phyloP scores from a whole-genome alignment of 2,329 filamentous ascomycete species.

The Aspergillus chevalieri region DNA sequence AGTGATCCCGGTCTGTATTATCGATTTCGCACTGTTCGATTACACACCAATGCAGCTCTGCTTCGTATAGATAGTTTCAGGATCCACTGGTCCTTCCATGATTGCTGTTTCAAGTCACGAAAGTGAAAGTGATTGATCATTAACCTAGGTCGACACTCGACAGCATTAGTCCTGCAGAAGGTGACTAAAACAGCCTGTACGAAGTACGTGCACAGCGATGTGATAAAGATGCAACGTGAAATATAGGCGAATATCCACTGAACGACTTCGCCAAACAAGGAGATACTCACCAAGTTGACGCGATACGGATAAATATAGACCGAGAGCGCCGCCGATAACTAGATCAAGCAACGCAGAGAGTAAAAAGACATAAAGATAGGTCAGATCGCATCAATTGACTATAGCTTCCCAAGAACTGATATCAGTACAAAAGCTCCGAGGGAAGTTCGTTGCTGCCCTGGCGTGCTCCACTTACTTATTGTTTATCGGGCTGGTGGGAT shows the following conservation, averaged over 20 bases:
- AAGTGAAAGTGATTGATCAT: background rate
- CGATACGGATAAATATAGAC: background rate
- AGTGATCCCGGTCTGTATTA: background rate
- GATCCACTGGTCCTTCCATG: slow-evolving; percentile 61
- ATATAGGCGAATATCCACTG: too few relatives aligned
- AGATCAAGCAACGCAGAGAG: slow-evolving; percentile 1
- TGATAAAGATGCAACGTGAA: background rate
- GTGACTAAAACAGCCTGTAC: background rate
- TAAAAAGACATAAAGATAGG: slow-evolving; percentile 5
- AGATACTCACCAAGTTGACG: background rate
- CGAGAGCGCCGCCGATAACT: background rate
- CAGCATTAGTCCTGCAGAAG: background rate
- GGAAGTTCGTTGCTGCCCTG: background rate
- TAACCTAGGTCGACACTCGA: background rate
- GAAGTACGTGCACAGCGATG: background rate
- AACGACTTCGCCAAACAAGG: background rate
- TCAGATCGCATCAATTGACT: slow-evolving; percentile 1
- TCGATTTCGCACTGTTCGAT: slow-evolving; percentile 1
- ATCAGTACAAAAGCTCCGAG: background rate
- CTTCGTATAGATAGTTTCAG: slow-evolving; percentile 87
- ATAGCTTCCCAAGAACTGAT: background rate
- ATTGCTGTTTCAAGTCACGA: slow-evolving; percentile 9
- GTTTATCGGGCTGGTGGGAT: slow-evolving; percentile 6
- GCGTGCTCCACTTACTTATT: slow-evolving; percentile 9
- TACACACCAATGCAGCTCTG: slow-evolving; percentile 75